Evolutionary conservation across 2,329 filamentous ascomycete genomes (phyloP), one percentile per base, ranked within the genome.

Genomic region (Aspergillus flavus): DNA sequence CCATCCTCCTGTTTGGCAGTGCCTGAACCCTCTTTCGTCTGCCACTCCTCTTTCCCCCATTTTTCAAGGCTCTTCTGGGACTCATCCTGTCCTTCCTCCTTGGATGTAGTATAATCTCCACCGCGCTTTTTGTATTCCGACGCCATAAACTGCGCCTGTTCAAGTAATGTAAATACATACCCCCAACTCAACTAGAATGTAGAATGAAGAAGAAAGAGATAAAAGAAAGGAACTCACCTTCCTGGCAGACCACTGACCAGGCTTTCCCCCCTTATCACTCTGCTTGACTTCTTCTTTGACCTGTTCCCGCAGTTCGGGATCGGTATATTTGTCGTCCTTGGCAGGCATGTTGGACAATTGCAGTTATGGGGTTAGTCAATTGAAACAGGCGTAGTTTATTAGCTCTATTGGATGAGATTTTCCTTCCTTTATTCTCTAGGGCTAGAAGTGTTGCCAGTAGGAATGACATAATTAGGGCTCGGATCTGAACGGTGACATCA

Each of bases 11-110:
- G 69, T 62, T 80, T 80, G 1, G 82, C 81, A n/a, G 77, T 71
- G 0, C 77, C 81, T 7, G 73, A 76, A 1, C 81, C 81, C 54
- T 83, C 81, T 62, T 82, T 83, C 0, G 80, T 83, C 72, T 83
- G 80, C 80, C 81, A 83, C 6, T 83, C 78, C 59, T 83, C 82
- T n/a, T 82, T 73, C 0, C 72, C 75, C 81, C 82, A 84, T 21
- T 82, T 74, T 6, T 76, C 74, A 1, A 84, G 72, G 55, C 81
- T 72, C 69, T 81, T 78, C 59, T 83, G 80, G 5, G 76, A 76
- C 28, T 81, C 72, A 63, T 81, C 78, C 62, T 82, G 76, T 32
- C 48, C 48, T 16, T 68, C 69, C n/a, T 78, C 73, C 61, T 83
- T 81, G 54, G 78, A 76, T 3, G 78, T 82, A 7, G 75, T 83